phyloP scores from a whole-genome alignment of 352 stramenopile genomes.

The Globisporangium echinulatum region DNA sequence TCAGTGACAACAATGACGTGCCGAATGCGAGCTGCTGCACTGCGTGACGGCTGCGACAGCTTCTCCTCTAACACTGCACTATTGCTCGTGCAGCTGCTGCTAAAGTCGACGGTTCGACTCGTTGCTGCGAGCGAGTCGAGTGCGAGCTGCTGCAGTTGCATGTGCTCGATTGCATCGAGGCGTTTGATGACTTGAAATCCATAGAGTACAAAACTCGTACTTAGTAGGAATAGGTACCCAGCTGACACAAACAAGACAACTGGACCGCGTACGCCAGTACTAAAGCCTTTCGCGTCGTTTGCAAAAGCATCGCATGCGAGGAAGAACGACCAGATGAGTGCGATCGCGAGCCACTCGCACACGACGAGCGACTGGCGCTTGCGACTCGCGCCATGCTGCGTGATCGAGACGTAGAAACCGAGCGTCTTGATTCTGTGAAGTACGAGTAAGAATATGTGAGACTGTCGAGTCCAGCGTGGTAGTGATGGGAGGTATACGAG shows the following conservation, averaged over 20 bases:
- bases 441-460: no score
- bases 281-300: conserved; percentile 30
- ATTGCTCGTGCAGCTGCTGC: neutral
- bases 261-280: conserved; percentile 13
- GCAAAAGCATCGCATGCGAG: conserved; percentile 23
- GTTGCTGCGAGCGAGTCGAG: neutral
- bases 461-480: neutral
- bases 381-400: conserved; percentile 34
- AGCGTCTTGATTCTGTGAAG: conserved; percentile 38
- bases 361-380: conserved; percentile 20
- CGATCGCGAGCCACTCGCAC: conserved; percentile 22
- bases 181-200: conserved; percentile 29
- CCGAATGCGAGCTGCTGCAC: conserved; percentile 29
- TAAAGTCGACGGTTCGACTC: neutral
- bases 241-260: conserved; percentile 20
- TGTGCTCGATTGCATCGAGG: conserved; percentile 36
- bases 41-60: conserved; percentile 22
- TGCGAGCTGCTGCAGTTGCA: conserved; percentile 12
- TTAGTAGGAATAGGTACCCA: conserved; percentile 17
- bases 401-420: conserved; percentile 51
- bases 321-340: conserved; percentile 37
- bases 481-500: no score
- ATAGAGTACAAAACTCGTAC: conserved; percentile 21
- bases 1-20: conserved; percentile 47
- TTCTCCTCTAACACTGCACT: neutral